Conservation (phyloP, 495 filamentous ascomycete species). For the Schizothecium vesticola region DNA sequence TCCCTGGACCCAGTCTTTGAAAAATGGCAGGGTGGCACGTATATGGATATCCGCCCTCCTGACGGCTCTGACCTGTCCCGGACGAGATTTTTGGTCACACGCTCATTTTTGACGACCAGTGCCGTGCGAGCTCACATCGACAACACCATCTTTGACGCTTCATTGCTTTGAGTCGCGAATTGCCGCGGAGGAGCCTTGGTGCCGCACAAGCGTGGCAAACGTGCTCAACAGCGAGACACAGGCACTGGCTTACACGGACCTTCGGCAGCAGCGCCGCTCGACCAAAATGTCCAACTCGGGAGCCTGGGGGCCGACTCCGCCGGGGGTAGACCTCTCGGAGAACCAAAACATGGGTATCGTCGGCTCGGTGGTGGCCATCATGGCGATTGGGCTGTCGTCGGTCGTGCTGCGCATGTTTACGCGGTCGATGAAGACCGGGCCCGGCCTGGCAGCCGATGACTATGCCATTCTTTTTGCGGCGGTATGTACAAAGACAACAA, state of each 20-base stretch:
- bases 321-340: conserved; percentile 16
- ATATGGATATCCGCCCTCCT: not conserved
- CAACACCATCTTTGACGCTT: not conserved
- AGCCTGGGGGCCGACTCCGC: conserved; percentile 14
- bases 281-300: conserved; percentile 16
- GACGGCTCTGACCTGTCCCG: too few relatives aligned
- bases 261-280: not conserved
- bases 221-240: not conserved
- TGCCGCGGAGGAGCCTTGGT: not conserved
- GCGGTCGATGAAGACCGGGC: conserved; percentile 13
- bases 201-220: not conserved
- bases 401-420: conserved; percentile 13
- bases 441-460: conserved; percentile 18
- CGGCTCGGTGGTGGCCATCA: conserved; percentile 18
- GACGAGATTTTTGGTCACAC: not conserved
- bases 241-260: not conserved
- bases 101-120: not conserved
- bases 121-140: conserved; percentile 2
- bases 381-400: conserved; percentile 15
- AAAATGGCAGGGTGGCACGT: not conserved
- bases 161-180: conserved; percentile 1
- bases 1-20: not conserved
- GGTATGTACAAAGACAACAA: too few relatives aligned
- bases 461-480: conserved; percentile 18
- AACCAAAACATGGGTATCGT: conserved; percentile 15